Conservation (phyloP, 164 flowering plant genomes). For the Pachysandra terminalis region DNA sequence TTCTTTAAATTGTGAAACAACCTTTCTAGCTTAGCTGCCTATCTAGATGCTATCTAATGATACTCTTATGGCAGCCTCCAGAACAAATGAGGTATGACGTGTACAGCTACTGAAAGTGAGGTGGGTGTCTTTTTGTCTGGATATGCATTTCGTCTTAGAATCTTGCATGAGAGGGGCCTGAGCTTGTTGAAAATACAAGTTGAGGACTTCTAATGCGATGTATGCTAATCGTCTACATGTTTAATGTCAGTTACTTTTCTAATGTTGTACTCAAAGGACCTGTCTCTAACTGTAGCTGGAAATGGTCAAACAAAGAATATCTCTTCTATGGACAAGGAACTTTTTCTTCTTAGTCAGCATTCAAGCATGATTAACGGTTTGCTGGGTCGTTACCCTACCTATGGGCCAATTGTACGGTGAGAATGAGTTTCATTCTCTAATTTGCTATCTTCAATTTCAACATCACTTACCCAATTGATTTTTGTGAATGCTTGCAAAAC, state of each 20-base stretch:
- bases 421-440: conserved; percentile 7
- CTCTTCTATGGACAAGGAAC: conserved; percentile 52
- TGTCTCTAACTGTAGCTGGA: conserved; percentile 34
- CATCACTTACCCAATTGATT: background rate
- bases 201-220: conserved; percentile 19
- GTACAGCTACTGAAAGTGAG: conserved; percentile 70
- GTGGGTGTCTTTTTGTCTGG: conserved; percentile 82
- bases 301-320: conserved; percentile 38
- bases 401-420: conserved; percentile 85
- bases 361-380: conserved; percentile 94
- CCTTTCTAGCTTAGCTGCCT: background rate
- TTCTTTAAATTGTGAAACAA: background rate
- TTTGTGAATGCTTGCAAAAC: conserved; percentile 82
- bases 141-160: conserved; percentile 85
- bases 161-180: conserved; percentile 85
- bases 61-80: conserved; percentile 58
- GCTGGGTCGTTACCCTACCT: conserved; percentile 64
- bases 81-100: conserved; percentile 51
- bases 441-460: background rate
- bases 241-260: background rate
- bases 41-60: conserved; percentile 13
- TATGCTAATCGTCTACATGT: too few relatives aligned
- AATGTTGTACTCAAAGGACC: conserved; percentile 6
- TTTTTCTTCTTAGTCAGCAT: conserved; percentile 72
- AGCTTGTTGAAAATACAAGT: conserved; percentile 53